phyloP scores from a whole-genome alignment of 1,284 basidiomycete species.

The Pyrrhoderma noxium region DNA sequence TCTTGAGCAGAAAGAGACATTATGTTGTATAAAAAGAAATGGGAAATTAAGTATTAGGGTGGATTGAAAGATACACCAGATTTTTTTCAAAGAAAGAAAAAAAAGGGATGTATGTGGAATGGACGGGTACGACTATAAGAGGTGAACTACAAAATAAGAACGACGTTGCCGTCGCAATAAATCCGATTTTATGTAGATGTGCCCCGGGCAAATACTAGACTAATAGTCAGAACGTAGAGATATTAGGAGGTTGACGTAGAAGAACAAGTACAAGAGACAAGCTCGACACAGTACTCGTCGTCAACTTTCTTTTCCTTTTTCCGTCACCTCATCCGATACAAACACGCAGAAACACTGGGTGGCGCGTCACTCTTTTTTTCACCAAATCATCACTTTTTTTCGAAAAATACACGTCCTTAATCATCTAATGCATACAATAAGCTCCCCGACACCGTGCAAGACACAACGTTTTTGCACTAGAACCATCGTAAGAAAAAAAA shows the following conservation, averaged over 20 bases:
- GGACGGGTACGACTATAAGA: slow-evolving; percentile 19
- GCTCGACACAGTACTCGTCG: too few relatives aligned
- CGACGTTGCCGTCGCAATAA: slow-evolving; percentile 15
- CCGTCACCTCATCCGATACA: too few relatives aligned
- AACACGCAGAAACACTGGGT: too few relatives aligned
- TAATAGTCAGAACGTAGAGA: slow-evolving; percentile 14
- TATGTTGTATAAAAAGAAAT: slow-evolving; percentile 33
- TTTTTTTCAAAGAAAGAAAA: slow-evolving; percentile 24
- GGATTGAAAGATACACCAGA: slow-evolving; percentile 32
- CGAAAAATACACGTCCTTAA: too few relatives aligned
- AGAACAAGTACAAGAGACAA: too few relatives aligned
- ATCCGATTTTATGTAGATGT: slow-evolving; percentile 18
- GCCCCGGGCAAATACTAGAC: slow-evolving; percentile 16
- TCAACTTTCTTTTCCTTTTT: too few relatives aligned
- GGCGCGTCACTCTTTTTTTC: too few relatives aligned
- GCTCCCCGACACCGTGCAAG: too few relatives aligned
- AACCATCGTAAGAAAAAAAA: too few relatives aligned
- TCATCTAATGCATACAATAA: too few relatives aligned
- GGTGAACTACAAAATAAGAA: slow-evolving; percentile 17
- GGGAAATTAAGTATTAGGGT: slow-evolving; percentile 71
- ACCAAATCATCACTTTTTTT: too few relatives aligned
- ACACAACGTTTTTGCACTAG: too few relatives aligned
- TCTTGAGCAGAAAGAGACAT: slow-evolving; percentile 82
- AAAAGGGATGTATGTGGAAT: slow-evolving; percentile 6
- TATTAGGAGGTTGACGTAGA: slow-evolving; percentile 2